phyloP scores from a whole-genome alignment of 2,329 filamentous ascomycete species.

The Aureobasidium uvarum region DNA sequence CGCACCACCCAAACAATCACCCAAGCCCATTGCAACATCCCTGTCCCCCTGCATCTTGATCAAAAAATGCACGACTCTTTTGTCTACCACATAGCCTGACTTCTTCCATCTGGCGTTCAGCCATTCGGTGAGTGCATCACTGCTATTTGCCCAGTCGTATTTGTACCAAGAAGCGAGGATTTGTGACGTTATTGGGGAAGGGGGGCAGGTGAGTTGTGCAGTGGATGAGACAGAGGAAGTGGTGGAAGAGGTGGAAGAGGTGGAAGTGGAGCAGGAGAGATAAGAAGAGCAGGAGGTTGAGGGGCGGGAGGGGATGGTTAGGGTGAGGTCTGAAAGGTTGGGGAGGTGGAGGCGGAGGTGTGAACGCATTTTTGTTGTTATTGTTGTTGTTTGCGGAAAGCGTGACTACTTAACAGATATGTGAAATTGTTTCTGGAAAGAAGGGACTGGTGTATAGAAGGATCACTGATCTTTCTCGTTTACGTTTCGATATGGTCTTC shows the following conservation, averaged over 20 bases:
- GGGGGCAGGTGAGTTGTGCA: background rate
- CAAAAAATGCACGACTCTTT: conserved; percentile 33
- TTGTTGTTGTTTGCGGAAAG: background rate
- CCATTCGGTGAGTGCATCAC: conserved; percentile 35
- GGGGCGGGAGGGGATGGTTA: background rate
- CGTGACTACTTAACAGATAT: background rate
- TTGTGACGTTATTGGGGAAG: conserved; percentile 30
- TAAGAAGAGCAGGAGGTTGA: background rate
- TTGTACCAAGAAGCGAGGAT: conserved; percentile 31
- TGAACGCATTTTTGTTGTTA: background rate
- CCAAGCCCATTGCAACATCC: conserved; percentile 31
- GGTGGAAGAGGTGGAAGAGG: background rate
- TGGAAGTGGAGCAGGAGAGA: background rate
- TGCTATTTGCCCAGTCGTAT: conserved; percentile 30
- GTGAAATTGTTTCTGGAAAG: background rate
- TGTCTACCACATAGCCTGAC: conserved; percentile 31
- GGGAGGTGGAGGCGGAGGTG: conserved; percentile 9
- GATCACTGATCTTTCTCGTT: background rate
- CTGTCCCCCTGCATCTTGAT: conserved; percentile 28
- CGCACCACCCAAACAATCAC: conserved; percentile 18
- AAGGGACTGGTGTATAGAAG: background rate
- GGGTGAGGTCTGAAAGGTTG: background rate
- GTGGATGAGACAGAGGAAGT: background rate
- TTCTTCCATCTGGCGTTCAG: conserved; percentile 35
- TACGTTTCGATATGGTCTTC: background rate